phyloP scores from a whole-genome alignment of 768 basidiomycete genomes.

The Tylopilus sp. region DNA sequence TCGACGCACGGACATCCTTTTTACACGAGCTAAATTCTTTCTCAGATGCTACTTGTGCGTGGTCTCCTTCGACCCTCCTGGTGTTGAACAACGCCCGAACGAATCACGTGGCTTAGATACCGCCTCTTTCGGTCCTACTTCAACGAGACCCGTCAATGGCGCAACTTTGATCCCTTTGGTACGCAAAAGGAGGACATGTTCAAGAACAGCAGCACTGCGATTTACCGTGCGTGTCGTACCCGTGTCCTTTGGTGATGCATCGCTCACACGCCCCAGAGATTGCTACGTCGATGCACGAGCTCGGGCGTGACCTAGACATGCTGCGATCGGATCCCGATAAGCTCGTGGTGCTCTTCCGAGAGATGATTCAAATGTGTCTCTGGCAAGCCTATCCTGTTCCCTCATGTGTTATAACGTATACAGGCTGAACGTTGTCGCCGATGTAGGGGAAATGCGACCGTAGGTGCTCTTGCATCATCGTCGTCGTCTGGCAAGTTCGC shows the following conservation, averaged over 20 bases:
- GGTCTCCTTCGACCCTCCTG: background rate
- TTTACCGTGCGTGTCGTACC: conserved; percentile 56
- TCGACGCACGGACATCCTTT: too few species aligned
- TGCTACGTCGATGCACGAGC: conserved; percentile 65
- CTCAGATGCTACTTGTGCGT: conserved; percentile 71
- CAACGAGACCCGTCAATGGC: conserved; percentile 65
- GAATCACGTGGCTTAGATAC: conserved; percentile 50
- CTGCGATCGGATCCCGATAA: conserved; percentile 48
- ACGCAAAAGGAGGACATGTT: conserved; percentile 79
- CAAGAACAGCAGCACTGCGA: conserved; percentile 69
- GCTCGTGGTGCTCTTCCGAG: conserved; percentile 63
- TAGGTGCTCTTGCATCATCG: conserved; percentile 35
- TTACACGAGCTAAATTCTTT: too few species aligned
- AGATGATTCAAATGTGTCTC: conserved; percentile 89
- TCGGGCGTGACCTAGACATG: conserved; percentile 47
- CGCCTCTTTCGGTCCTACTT: conserved; percentile 77
- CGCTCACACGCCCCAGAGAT: conserved; percentile 46
- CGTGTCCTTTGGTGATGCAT: background rate
- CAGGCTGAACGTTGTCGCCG: conserved; percentile 1
- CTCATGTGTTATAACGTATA: background rate
- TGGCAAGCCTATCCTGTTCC: conserved; percentile 40
- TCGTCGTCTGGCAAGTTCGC: background rate
- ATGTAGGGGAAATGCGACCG: conserved; percentile 90
- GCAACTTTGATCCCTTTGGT: conserved; percentile 77
- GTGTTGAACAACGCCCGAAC: background rate